These are phyloP conservation scores for Rhododendron ovatum DNA, from an alignment of 148 eudicot species.

Conservation along the genomic window DNA sequence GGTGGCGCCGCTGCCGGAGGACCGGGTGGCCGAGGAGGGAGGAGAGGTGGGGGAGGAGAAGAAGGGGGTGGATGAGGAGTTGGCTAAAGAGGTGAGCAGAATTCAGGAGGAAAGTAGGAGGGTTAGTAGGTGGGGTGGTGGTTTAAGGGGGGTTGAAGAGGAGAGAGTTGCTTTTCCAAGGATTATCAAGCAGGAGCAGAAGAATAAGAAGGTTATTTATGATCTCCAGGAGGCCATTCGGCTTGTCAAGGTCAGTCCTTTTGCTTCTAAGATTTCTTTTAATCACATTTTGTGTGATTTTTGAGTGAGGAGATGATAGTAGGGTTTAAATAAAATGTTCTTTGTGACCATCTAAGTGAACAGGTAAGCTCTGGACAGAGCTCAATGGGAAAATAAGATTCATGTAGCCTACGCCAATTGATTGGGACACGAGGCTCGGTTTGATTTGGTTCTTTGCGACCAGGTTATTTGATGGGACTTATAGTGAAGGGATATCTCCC, in stretches of 20 bases:
- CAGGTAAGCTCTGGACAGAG: too few species aligned
- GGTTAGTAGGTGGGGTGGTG: constrained; percentile 22
- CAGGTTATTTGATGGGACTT: not conserved
- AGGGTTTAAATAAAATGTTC: not conserved
- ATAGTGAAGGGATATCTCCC: too few species aligned
- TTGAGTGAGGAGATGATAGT: not conserved
- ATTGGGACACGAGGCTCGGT: too few species aligned
- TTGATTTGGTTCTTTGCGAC: too few species aligned
- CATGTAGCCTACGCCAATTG: too few species aligned
- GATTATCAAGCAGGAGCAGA: constrained; percentile 54
- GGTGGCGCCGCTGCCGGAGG: constrained; percentile 89
- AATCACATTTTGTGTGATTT: not conserved
- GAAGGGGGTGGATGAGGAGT: constrained; percentile 11
- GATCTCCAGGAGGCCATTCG: constrained; percentile 86
- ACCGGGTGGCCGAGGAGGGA: constrained; percentile 14
- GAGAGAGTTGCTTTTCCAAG: constrained; percentile 62
- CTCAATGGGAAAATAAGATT: too few species aligned
- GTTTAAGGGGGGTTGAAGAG: constrained; percentile 22
- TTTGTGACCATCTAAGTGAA: too few species aligned
- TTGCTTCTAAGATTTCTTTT: too few species aligned
- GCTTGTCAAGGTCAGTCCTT: constrained; percentile 55
- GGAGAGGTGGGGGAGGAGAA: not conserved
- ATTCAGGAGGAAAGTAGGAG: constrained; percentile 27
- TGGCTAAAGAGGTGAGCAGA: constrained; percentile 40
- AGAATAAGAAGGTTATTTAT: constrained; percentile 42